Percentiles rank a stretch among this genome's conserved stretches.
Conservation (phyloP, 2,329 filamentous ascomycete species). For the Madurella fahalii region DNA sequence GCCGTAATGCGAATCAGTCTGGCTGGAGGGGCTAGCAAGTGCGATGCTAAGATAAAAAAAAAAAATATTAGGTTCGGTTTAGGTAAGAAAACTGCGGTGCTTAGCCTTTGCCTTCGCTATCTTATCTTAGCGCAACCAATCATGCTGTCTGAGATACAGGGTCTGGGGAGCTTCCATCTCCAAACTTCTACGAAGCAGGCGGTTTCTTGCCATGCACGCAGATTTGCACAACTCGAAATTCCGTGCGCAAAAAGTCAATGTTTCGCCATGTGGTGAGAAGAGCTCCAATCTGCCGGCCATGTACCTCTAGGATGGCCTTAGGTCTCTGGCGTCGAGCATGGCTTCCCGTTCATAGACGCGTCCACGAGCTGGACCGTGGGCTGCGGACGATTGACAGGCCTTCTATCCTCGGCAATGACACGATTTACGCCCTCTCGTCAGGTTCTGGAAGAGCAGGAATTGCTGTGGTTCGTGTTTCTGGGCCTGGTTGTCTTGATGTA, state of each 20-base stretch:
- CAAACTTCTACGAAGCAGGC: not conserved
- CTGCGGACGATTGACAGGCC: conserved; percentile 2
- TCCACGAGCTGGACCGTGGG: conserved; percentile 5
- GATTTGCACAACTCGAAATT: conserved; percentile 3
- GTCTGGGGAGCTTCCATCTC: not conserved
- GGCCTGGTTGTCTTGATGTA: conserved; percentile 67
- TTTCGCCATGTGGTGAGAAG: conserved; percentile 27
- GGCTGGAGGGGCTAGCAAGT: conserved; percentile 8
- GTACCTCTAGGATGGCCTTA: not conserved
- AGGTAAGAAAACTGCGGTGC: not conserved
- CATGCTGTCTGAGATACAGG: not conserved
- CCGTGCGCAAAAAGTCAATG: conserved; percentile 24
- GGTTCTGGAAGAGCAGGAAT: conserved; percentile 83
- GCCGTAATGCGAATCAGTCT: not conserved
- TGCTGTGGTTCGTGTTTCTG: conserved; percentile 83
- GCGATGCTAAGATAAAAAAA: conserved; percentile 11
- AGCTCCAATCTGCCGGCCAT: conserved; percentile 7
- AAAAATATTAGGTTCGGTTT: conserved; percentile 13
- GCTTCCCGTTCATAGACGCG: not conserved
- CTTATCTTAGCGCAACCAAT: conserved; percentile 11
- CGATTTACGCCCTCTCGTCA: conserved; percentile 90
- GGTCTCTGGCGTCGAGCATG: not conserved
- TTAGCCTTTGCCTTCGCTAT: conserved; percentile 1
- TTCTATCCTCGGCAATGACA: conserved; percentile 43
- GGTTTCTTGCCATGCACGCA: not conserved